Percentiles rank a stretch among this genome's conserved stretches.
These are phyloP conservation scores for Allomyces macrogynus DNA, from an alignment of 192 early-diverging fungal species.

Conservation along the genomic window DNA sequence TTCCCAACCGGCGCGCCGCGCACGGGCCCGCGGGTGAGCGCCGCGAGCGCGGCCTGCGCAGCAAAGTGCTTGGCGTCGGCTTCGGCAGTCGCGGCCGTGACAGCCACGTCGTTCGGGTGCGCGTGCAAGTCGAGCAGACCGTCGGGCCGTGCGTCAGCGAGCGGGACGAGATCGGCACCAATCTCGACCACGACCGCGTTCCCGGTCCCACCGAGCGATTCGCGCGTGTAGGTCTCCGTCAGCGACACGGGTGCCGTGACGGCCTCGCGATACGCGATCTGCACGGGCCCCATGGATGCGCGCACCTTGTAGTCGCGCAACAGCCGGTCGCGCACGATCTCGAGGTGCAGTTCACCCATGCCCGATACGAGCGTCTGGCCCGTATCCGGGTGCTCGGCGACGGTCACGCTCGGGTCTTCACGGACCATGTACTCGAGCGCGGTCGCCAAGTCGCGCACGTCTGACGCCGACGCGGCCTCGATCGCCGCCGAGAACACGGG, in stretches of 20 bases:
- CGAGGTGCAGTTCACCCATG: slow-evolving; percentile 83
- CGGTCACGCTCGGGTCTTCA: slow-evolving; percentile 73
- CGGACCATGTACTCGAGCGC: slow-evolving; percentile 50
- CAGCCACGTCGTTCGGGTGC: neutral
- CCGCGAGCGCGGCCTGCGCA: neutral
- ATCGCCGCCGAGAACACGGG: slow-evolving; percentile 69
- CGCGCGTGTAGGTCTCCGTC: slow-evolving; percentile 36
- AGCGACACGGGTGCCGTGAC: slow-evolving; percentile 11
- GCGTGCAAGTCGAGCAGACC: neutral
- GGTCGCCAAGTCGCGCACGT: slow-evolving; percentile 48
- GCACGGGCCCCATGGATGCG: slow-evolving; percentile 61
- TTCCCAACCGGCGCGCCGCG: slow-evolving; percentile 1
- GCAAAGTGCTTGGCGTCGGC: slow-evolving; percentile 15
- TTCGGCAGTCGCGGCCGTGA: slow-evolving; percentile 9
- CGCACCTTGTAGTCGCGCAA: slow-evolving; percentile 55
- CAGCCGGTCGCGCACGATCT: slow-evolving; percentile 66
- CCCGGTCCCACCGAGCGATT: slow-evolving; percentile 44
- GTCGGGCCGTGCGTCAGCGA: neutral
- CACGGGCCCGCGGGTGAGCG: neutral
- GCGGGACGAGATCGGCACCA: slow-evolving; percentile 4
- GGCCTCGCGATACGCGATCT: slow-evolving; percentile 67
- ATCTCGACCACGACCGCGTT: slow-evolving; percentile 21
- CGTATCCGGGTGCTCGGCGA: slow-evolving; percentile 58
- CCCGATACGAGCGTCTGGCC: slow-evolving; percentile 75
- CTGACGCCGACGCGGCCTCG: slow-evolving; percentile 52